phyloP scores from a whole-genome alignment of 2,329 filamentous ascomycete species.

The Trichoderma simmonsii region DNA sequence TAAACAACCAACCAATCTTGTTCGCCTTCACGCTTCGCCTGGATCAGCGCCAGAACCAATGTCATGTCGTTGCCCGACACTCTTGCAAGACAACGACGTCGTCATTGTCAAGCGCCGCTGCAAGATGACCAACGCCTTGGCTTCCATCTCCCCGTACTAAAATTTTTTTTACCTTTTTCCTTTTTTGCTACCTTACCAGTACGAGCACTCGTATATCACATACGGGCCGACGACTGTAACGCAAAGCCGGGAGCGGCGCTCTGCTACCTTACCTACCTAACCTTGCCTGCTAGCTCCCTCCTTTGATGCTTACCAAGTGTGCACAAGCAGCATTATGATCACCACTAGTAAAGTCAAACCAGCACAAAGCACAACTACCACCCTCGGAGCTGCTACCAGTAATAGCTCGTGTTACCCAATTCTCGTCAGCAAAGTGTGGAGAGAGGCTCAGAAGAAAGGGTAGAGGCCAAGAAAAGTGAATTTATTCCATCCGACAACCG shows the following conservation, averaged over 20 bases:
- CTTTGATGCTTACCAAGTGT: neutral
- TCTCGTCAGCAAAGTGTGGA: slow-evolving; percentile 11
- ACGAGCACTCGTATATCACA: neutral
- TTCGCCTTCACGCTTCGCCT: slow-evolving; percentile 1
- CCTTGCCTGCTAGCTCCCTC: neutral
- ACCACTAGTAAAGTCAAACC: neutral
- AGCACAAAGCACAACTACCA: slow-evolving; percentile 3
- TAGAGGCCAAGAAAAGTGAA: neutral
- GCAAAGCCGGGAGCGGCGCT: neutral
- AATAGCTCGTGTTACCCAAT: neutral
- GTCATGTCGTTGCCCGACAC: neutral
- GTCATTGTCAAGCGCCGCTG: slow-evolving; percentile 8
- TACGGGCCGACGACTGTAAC: neutral
- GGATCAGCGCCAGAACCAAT: neutral
- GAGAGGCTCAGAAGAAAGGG: neutral
- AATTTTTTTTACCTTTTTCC: neutral
- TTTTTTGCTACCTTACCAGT: neutral
- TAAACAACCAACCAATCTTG: slow-evolving; percentile 9
- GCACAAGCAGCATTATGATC: slow-evolving; percentile 4
- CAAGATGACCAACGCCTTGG: neutral
- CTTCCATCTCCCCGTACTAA: neutral
- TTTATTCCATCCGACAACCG: neutral
- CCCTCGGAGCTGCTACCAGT: neutral
- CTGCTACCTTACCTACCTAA: neutral
- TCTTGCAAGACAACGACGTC: neutral